Percentiles rank a stretch among this genome's conserved stretches.
Conservation (phyloP, 371 early-diverging fungal species). For the Dichotomocladium elegans region DNA sequence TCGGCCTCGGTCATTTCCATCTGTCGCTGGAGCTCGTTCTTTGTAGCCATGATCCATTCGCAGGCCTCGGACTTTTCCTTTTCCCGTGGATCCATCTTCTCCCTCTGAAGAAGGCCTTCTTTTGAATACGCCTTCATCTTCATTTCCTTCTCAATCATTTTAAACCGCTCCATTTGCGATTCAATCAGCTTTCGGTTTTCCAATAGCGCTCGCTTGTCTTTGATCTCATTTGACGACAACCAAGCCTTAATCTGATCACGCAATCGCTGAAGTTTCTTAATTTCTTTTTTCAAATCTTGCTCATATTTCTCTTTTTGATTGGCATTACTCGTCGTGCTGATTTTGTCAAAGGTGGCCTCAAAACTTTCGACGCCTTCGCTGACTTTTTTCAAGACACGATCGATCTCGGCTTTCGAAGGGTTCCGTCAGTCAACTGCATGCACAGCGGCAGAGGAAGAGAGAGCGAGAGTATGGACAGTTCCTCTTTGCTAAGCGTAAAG, state of each 20-base stretch:
- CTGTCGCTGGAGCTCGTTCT: conserved; percentile 82
- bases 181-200: conserved; percentile 93
- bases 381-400: conserved; percentile 91
- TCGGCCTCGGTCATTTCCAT: conserved; percentile 89
- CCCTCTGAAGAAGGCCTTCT: conserved; percentile 81
- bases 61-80: conserved; percentile 79
- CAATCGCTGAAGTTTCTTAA: conserved; percentile 93
- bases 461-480: not conserved
- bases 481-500: not conserved
- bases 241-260: conserved; percentile 97
- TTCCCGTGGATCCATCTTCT: conserved; percentile 89
- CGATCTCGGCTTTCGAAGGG: conserved; percentile 74
- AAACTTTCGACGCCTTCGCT: conserved; percentile 93
- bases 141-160: conserved; percentile 95
- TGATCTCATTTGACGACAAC: conserved; percentile 88
- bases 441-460: not conserved
- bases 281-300: conserved; percentile 94
- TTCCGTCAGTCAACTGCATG: not conserved
- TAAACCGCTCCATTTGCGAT: conserved; percentile 97
- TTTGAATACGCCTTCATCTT: conserved; percentile 97
- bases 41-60: conserved; percentile 76
- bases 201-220: conserved; percentile 86
- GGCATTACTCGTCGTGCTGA: conserved; percentile 69
- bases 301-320: conserved; percentile 96
- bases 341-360: conserved; percentile 86